These are phyloP conservation scores for Capsella rubella DNA, from an alignment of 441 rosid species.

Conservation along the genomic window DNA sequence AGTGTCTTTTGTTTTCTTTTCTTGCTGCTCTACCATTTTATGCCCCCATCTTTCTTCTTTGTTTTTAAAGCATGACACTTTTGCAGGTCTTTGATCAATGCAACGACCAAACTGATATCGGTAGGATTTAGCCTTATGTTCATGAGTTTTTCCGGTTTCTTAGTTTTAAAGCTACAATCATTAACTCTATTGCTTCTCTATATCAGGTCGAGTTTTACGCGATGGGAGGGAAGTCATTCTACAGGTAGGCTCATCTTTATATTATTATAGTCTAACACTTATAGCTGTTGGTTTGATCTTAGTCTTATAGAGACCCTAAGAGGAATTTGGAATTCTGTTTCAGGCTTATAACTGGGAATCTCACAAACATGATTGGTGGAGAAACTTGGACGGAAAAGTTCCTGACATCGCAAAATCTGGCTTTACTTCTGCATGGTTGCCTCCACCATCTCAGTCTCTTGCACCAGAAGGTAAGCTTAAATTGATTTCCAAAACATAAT, in stretches of 20 bases:
- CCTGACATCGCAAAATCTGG: constrained; percentile 84
- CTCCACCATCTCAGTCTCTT: constrained; percentile 79
- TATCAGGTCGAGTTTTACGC: constrained; percentile 61
- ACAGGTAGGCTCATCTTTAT: constrained; percentile 56
- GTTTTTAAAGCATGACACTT: constrained; percentile 7
- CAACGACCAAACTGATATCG: constrained; percentile 62
- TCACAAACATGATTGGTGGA: constrained; percentile 92
- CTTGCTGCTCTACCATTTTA: not conserved
- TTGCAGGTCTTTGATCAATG: constrained; percentile 60
- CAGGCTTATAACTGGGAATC: constrained; percentile 98
- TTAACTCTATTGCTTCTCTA: constrained; percentile 22
- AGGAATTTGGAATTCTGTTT: not conserved
- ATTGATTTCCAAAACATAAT: not conserved
- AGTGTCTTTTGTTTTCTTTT: constrained; percentile 6
- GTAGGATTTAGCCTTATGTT: constrained; percentile 38
- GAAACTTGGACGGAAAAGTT: constrained; percentile 74
- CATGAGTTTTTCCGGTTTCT: constrained; percentile 11
- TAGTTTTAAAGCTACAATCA: constrained; percentile 10
- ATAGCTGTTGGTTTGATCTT: not conserved
- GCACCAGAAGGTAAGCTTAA: constrained; percentile 76
- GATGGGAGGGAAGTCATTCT: constrained; percentile 84
- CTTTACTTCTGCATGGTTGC: constrained; percentile 91
- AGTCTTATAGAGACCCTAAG: not conserved
- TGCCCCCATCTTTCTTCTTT: constrained; percentile 6
- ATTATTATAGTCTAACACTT: not conserved